Conservation (phyloP, 768 basidiomycete species). For the Tulasnella sp. region DNA sequence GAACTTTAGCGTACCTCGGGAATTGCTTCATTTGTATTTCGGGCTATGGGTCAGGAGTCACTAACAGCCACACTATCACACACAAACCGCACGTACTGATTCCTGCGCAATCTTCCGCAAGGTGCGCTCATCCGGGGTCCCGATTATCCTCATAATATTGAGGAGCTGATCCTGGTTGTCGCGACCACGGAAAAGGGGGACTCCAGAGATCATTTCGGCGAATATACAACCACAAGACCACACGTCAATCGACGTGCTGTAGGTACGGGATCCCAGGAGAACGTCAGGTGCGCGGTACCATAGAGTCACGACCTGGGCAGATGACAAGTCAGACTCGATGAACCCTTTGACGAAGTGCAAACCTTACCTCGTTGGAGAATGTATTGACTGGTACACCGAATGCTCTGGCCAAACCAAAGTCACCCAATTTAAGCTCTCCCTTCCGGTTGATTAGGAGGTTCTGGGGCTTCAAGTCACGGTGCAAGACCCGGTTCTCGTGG, state of each 20-base stretch:
- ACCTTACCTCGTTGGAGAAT: conserved; percentile 80
- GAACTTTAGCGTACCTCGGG: conserved; percentile 76
- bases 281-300: conserved; percentile 99
- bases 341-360: not conserved
- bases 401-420: conserved; percentile 93
- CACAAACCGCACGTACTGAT: conserved; percentile 44
- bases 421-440: conserved; percentile 92
- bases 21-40: conserved; percentile 75
- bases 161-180: conserved; percentile 97
- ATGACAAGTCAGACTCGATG: not conserved
- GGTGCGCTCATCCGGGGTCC: conserved; percentile 81
- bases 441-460: conserved; percentile 96
- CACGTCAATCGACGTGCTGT: conserved; percentile 95
- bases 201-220: conserved; percentile 97
- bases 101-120: conserved; percentile 82
- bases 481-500: conserved; percentile 95
- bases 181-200: conserved; percentile 89
- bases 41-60: conserved; percentile 37
- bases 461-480: conserved; percentile 96
- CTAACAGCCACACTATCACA: not conserved
- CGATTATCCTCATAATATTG: conserved; percentile 94
- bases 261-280: conserved; percentile 89
- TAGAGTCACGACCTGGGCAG: conserved; percentile 74
- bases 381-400: conserved; percentile 99
- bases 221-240: conserved; percentile 99